Conservation (phyloP, 495 filamentous ascomycete species). For the Penicillium dipodomyicola region DNA sequence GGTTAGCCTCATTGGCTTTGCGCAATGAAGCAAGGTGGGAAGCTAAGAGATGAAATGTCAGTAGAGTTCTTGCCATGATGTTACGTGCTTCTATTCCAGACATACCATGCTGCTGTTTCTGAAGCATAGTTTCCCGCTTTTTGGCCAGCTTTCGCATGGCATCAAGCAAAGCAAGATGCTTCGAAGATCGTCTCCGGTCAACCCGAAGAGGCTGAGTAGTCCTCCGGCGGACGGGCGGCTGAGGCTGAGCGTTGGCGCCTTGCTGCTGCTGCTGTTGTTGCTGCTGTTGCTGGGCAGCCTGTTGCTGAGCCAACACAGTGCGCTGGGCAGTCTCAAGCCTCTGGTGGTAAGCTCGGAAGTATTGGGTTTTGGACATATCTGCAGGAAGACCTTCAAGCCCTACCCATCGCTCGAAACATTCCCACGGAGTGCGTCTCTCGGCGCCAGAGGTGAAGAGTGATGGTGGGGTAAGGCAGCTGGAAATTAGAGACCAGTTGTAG, state of each 20-base stretch:
- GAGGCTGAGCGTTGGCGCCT: slow-evolving; percentile 53
- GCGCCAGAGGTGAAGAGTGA: slow-evolving; percentile 76
- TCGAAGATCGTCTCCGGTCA: slow-evolving; percentile 78
- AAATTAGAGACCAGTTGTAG: slow-evolving; percentile 96
- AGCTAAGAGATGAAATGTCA: slow-evolving; percentile 31
- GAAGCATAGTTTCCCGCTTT: slow-evolving; percentile 78
- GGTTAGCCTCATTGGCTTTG: slow-evolving; percentile 66
- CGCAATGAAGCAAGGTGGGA: slow-evolving; percentile 66
- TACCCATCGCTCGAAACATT: slow-evolving; percentile 97
- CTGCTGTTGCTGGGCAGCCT: slow-evolving; percentile 55
- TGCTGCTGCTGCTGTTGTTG: slow-evolving; percentile 54
- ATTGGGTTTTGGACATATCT: slow-evolving; percentile 90
- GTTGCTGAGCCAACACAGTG: slow-evolving; percentile 58
- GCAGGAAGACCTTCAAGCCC: slow-evolving; percentile 81
- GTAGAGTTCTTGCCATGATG: slow-evolving; percentile 14
- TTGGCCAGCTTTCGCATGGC: slow-evolving; percentile 93
- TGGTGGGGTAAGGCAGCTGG: slow-evolving; percentile 67
- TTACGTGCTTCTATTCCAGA: neutral
- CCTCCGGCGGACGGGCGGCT: slow-evolving; percentile 59
- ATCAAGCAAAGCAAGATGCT: slow-evolving; percentile 84
- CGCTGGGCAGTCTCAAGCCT: slow-evolving; percentile 77
- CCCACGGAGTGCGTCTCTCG: slow-evolving; percentile 93
- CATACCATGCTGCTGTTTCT: slow-evolving; percentile 82
- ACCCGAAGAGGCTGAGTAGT: slow-evolving; percentile 74
- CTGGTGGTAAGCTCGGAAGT: slow-evolving; percentile 80